Conservation (phyloP, 2,329 filamentous ascomycete species). For the Trichocomaceae sp. region DNA sequence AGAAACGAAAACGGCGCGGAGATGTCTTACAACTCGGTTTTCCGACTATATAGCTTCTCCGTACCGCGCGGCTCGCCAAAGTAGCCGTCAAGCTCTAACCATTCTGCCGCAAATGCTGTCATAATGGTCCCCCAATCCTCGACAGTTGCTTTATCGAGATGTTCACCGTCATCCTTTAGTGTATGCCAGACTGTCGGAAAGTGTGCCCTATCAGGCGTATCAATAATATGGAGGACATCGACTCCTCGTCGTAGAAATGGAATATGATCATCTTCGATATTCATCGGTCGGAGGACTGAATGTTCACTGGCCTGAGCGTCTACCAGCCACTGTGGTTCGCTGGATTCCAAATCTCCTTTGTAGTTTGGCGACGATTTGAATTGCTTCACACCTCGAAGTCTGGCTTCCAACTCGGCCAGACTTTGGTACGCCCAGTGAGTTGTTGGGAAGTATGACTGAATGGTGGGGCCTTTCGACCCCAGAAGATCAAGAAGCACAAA, state of each 20-base stretch:
- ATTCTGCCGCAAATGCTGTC: slow-evolving; percentile 79
- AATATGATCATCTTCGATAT: slow-evolving; percentile 79
- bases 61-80: slow-evolving; percentile 26
- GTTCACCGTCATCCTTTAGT: slow-evolving; percentile 72
- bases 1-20: slow-evolving; percentile 1
- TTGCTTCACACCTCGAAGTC: slow-evolving; percentile 60
- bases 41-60: slow-evolving; percentile 16
- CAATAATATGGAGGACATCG: slow-evolving; percentile 83
- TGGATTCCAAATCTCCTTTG: slow-evolving; percentile 19
- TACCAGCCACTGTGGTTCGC: slow-evolving; percentile 54
- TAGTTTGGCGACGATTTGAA: slow-evolving; percentile 55
- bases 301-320: slow-evolving; percentile 53
- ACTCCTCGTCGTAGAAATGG: slow-evolving; percentile 86
- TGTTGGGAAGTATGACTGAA: slow-evolving; percentile 81
- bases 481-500: slow-evolving; percentile 91
- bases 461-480: slow-evolving; percentile 58
- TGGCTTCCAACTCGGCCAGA: slow-evolving; percentile 66
- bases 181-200: slow-evolving; percentile 87
- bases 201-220: slow-evolving; percentile 46
- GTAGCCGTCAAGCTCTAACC: slow-evolving; percentile 72
- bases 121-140: slow-evolving; percentile 84
- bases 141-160: slow-evolving; percentile 72
- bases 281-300: slow-evolving; percentile 40
- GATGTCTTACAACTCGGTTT: slow-evolving; percentile 38
- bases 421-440: slow-evolving; percentile 90